These are phyloP conservation scores for Akanthomyces dipterigenus DNA, from an alignment of 2,329 filamentous ascomycete genomes.

Conservation along the genomic window DNA sequence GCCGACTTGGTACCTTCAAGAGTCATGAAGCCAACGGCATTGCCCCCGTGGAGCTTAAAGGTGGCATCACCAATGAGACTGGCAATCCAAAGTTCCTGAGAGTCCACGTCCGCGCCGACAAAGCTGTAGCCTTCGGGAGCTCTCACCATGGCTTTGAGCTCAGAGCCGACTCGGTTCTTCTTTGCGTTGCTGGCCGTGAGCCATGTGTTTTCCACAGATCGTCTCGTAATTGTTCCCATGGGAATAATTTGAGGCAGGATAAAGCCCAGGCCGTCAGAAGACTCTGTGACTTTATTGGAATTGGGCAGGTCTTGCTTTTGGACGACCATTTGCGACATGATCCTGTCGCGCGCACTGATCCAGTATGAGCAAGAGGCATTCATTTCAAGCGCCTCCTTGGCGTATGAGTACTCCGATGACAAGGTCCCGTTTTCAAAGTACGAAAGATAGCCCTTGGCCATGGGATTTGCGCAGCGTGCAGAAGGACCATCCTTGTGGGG, in stretches of 20 bases:
- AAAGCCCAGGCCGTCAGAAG: constrained; percentile 49
- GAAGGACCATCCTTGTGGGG: constrained; percentile 92
- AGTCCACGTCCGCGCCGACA: constrained; percentile 95
- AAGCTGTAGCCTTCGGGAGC: constrained; percentile 88
- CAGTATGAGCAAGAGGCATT: constrained; percentile 98
- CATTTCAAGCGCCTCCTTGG: constrained; percentile 95
- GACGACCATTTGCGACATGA: constrained; percentile 91
- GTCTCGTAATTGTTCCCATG: constrained; percentile 93
- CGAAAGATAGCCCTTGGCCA: constrained; percentile 83
- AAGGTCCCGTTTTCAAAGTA: constrained; percentile 89
- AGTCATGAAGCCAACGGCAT: constrained; percentile 98
- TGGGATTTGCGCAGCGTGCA: constrained; percentile 75
- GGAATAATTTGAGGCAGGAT: constrained; percentile 94
- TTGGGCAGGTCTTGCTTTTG: constrained; percentile 59
- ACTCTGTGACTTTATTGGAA: constrained; percentile 16
- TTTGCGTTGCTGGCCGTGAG: constrained; percentile 97
- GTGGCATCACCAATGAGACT: constrained; percentile 90
- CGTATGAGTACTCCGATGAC: constrained; percentile 81
- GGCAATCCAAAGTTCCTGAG: constrained; percentile 96
- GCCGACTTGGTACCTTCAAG: constrained; percentile 91
- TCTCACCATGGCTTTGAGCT: constrained; percentile 93
- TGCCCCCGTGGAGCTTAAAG: constrained; percentile 91
- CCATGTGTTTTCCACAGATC: constrained; percentile 97
- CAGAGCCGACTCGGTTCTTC: constrained; percentile 88
- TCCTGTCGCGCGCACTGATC: constrained; percentile 91